phyloP scores from a whole-genome alignment of 2,329 filamentous ascomycete species.

The Paraphaeosphaeria minitans region DNA sequence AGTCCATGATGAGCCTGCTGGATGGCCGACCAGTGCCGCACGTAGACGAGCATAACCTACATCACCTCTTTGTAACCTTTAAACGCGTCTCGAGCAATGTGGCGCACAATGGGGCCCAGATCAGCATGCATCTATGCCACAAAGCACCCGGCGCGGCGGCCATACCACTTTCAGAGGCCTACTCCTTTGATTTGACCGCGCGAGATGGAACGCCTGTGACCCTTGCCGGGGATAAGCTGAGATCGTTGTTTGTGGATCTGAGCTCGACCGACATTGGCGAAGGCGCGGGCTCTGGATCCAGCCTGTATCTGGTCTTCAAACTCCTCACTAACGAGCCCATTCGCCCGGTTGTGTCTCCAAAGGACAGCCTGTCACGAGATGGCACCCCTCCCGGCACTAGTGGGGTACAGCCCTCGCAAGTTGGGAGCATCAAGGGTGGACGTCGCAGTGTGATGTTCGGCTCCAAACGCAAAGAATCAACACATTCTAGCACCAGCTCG shows the following conservation, averaged over 20 bases:
- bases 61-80: slow-evolving; percentile 83
- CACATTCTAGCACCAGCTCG: slow-evolving; percentile 27
- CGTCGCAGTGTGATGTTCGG: slow-evolving; percentile 69
- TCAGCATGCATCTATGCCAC: slow-evolving; percentile 78
- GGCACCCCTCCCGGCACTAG: slow-evolving; percentile 28
- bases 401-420: slow-evolving; percentile 36
- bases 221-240: slow-evolving; percentile 69
- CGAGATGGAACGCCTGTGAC: slow-evolving; percentile 72
- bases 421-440: slow-evolving; percentile 48
- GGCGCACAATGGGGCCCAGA: slow-evolving; percentile 70
- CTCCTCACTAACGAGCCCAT: slow-evolving; percentile 66
- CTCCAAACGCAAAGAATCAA: slow-evolving; percentile 57
- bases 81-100: slow-evolving; percentile 79
- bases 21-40: slow-evolving; percentile 76
- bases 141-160: slow-evolving; percentile 69
- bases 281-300: slow-evolving; percentile 67
- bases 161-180: slow-evolving; percentile 79
- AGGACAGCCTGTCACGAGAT: slow-evolving; percentile 39
- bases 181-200: slow-evolving; percentile 75
- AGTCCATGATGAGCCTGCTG: slow-evolving; percentile 94
- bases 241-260: slow-evolving; percentile 86
- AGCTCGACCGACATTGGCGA: slow-evolving; percentile 75
- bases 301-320: slow-evolving; percentile 83
- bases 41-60: slow-evolving; percentile 72
- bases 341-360: slow-evolving; percentile 31